Conservation (phyloP, 371 early-diverging fungal genomes). For the Chytridium lagenaria region DNA sequence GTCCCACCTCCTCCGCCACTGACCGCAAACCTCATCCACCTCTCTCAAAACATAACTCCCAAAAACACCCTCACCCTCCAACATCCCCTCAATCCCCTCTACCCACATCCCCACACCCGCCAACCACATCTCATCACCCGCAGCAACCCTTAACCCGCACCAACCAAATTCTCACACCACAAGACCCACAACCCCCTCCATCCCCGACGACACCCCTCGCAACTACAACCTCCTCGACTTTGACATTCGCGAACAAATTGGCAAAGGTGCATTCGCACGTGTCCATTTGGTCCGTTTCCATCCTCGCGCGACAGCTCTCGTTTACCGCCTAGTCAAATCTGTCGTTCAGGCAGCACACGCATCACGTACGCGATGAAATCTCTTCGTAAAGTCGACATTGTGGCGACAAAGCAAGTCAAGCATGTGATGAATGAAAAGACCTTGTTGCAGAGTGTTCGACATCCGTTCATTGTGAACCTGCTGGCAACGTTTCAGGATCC, state of each 20-base stretch:
- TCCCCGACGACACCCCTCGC: not conserved
- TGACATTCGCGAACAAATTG: constrained; percentile 47
- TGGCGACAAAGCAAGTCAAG: constrained; percentile 90
- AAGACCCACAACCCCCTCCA: not conserved
- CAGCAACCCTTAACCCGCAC: not conserved
- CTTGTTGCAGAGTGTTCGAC: constrained; percentile 75
- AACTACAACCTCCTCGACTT: constrained; percentile 47
- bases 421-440: constrained; percentile 94
- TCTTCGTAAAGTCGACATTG: constrained; percentile 88
- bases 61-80: constrained; percentile 2
- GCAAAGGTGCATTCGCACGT: constrained; percentile 45
- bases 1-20: too few species aligned
- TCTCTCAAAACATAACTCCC: too few species aligned
- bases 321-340: constrained; percentile 4
- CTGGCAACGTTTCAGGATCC: constrained; percentile 70
- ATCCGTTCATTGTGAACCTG: constrained; percentile 84
- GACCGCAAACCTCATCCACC: too few species aligned
- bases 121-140: not conserved
- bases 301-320: constrained; percentile 9
- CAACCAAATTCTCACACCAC: not conserved
- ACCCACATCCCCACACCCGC: too few species aligned
- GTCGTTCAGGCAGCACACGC: not conserved
- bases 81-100: not conserved
- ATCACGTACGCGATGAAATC: constrained; percentile 85
- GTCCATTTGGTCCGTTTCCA: constrained; percentile 33